phyloP scores from a whole-genome alignment of 164 flowering plant species.

The Stephania cephalantha region DNA sequence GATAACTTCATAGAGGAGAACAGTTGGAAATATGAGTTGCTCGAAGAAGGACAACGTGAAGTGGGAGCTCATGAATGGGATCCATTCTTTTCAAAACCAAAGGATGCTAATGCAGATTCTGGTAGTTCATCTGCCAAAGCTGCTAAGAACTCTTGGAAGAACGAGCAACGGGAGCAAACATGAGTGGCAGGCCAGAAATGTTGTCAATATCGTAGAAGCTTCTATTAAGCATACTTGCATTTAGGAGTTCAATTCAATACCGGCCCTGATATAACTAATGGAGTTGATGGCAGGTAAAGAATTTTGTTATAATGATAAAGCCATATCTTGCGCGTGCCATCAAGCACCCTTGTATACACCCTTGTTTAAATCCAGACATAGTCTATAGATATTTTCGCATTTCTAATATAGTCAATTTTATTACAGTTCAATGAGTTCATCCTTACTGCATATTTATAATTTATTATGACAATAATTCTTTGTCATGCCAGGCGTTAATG shows the following conservation, averaged over 20 bases:
- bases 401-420: background rate
- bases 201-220: background rate
- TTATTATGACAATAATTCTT: slow-evolving; percentile 10
- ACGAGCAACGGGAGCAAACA: slow-evolving; percentile 56
- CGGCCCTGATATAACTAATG: slow-evolving; percentile 6
- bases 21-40: slow-evolving; percentile 82
- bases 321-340: slow-evolving; percentile 9
- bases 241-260: slow-evolving; percentile 12
- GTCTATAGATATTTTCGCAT: slow-evolving; percentile 4
- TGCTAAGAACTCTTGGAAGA: slow-evolving; percentile 78
- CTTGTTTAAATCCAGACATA: slow-evolving; percentile 16
- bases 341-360: slow-evolving; percentile 6
- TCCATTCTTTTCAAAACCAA: slow-evolving; percentile 84
- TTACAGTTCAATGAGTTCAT: background rate
- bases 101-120: slow-evolving; percentile 44
- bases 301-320: slow-evolving; percentile 8
- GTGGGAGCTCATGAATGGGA: slow-evolving; percentile 92
- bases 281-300: slow-evolving; percentile 14
- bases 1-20: slow-evolving; percentile 73
- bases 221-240: slow-evolving; percentile 1
- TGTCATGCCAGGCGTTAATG: slow-evolving; percentile 6
- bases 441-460: background rate
- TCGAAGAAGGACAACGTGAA: slow-evolving; percentile 73
- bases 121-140: slow-evolving; percentile 50
- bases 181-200: slow-evolving; percentile 21